Base-by-base conservation (phyloP, 2,329 filamentous ascomycete species). In the Chaetomium globosum region DNA sequence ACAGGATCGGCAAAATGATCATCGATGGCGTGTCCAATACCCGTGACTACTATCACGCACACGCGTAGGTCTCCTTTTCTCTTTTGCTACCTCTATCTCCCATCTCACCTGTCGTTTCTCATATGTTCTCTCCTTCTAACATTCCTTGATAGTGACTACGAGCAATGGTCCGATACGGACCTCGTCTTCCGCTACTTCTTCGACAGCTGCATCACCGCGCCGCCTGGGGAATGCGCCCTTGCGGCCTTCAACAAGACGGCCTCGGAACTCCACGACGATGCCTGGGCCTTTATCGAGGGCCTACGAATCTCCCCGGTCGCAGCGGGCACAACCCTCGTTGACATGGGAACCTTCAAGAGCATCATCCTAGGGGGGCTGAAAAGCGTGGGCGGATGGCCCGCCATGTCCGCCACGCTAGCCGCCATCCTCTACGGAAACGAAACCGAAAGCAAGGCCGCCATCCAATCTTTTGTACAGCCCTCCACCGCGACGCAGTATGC, bases 1-100 rank as follows among this genome's bases (percentile, higher is more conserved):
- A 76, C 4, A 69, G 66, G 19, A 67, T 77, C 23, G 74, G 76
- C 56, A 75, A 71, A 60, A 64, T 77, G 57, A 63, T 78, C 28
- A 59, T 77, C 1, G 75, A 77, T 36, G 75, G 73, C 23, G 73
- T 75, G 1, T 65, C 72, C 7, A 77, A 77, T 52, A 65, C 70
- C 0, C 73, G 75, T 49, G 33, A 61, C 36, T 61, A 61, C 31
- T 61, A 59, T 26, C 56, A 59, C 30, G 31, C 21, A 12, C 21
- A 26, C 49, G 49, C 21, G 49, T 52, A 52, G 1, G 49, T 26
- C 10, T 4, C 21, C 28, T 43, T n/a, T 16, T 16, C 13, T 7
- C 39, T 16, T 5, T 43, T 19, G 4, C 16, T n/a, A 43, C 3
- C 16, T 4, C 16, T 7, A n/a, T 19, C 16, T 43, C 2, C 7